phyloP scores from a whole-genome alignment of 2,329 filamentous ascomycete species.

The Fusarium camptoceras region DNA sequence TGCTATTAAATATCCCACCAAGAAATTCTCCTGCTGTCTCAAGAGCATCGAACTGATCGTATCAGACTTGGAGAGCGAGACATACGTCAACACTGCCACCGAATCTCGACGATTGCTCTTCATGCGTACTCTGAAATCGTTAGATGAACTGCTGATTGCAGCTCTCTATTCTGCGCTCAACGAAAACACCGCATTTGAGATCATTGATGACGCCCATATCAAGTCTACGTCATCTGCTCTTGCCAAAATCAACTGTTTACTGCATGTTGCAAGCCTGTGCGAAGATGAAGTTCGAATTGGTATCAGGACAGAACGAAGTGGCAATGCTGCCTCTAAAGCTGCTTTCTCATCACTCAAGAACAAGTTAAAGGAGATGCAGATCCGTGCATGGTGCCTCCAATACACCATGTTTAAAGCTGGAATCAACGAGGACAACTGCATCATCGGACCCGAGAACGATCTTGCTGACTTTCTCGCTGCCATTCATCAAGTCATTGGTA shows the following conservation, averaged over 20 bases:
- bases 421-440: slow-evolving; percentile 74
- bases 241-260: slow-evolving; percentile 75
- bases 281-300: slow-evolving; percentile 89
- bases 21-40: slow-evolving; percentile 87
- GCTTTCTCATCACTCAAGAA: slow-evolving; percentile 66
- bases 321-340: slow-evolving; percentile 66
- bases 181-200: slow-evolving; percentile 79
- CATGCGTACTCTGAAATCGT: slow-evolving; percentile 79
- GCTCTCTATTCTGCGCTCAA: slow-evolving; percentile 77
- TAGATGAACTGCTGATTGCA: slow-evolving; percentile 81
- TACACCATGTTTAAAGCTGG: slow-evolving; percentile 84
- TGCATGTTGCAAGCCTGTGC: slow-evolving; percentile 83
- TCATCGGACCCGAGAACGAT: slow-evolving; percentile 75
- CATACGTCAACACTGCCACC: slow-evolving; percentile 68
- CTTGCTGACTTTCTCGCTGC: slow-evolving; percentile 82
- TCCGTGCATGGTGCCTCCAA: slow-evolving; percentile 87
- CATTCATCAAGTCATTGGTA: slow-evolving; percentile 85
- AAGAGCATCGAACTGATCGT: slow-evolving; percentile 88
- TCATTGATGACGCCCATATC: slow-evolving; percentile 83
- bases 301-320: slow-evolving; percentile 70
- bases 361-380: slow-evolving; percentile 86
- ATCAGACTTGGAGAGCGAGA: slow-evolving; percentile 69
- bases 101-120: slow-evolving; percentile 77
- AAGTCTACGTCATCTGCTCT: slow-evolving; percentile 78
- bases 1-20: slow-evolving; percentile 85